Base-by-base conservation (phyloP, 768 basidiomycete genomes). In the Daedalea quercina region DNA sequence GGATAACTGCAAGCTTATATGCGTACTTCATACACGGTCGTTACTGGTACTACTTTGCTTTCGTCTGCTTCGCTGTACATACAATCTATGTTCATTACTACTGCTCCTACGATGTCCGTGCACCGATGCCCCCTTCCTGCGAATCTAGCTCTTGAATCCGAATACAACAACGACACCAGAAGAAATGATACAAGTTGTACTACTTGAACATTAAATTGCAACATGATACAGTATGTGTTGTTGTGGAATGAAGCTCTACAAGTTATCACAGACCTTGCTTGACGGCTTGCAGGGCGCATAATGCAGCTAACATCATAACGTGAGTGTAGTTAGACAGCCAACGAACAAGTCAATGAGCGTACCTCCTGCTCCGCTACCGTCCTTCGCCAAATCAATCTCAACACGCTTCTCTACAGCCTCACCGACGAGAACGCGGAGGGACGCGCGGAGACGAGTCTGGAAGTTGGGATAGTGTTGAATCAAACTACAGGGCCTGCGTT, bases 291-390 rank as follows among this genome's bases (percentile, higher is more conserved):
- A 94, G 76, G 1, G 93, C 93, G 60, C 90, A 88, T 37, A 96
- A 74, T 40, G 93, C 93, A 65, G 93, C 93, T 94, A 55, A 19
- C 45, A 44, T 19, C 40, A 46, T 47, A 12, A 49, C 59, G 44
- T 44, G 54, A 51, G 20, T 37, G 55, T 43, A 44, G 17, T 7
- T 15, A 40, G 34, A 15, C 25, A 19, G 43, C 37, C 28, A 52
- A 49, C 28, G 22, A 31, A 24, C 8, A 28, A 3, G 28, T 1
- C 12, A 28, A n/a, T 46, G 40, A 17, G 17, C 87, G 71, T 68
- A 96, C 94, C 95, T 64, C 96, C 96, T 40, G 94, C 93, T 34
- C 95, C 96, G 63, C 91, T 94, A 12, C 96, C 96, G 60, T 99
- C 96, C 69, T 96, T 98, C 3, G 96, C 96, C 65, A 98, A 66